A percentile compares a stretch with the other conserved stretches of the same genome.
Conservation (phyloP, 2,329 filamentous ascomycete species). For the Acephala macrosclerotiorum region DNA sequence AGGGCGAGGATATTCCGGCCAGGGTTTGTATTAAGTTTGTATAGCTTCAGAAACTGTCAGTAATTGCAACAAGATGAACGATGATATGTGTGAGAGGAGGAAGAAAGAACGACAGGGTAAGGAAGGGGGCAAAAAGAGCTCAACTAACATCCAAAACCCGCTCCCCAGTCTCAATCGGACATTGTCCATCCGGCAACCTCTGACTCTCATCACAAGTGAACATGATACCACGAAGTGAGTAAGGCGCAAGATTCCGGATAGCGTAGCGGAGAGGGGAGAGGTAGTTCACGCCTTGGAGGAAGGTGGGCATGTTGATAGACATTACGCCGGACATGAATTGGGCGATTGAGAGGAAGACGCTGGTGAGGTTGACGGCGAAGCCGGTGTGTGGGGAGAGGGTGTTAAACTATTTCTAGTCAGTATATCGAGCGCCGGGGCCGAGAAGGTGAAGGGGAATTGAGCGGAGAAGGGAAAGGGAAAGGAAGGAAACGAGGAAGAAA, state of each 20-base stretch:
- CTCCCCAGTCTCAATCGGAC: conserved; percentile 70
- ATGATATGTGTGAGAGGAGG: background rate
- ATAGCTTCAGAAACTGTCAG: background rate
- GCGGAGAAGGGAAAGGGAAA: background rate
- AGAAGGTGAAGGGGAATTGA: too few relatives aligned
- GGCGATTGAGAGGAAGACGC: conserved; percentile 72
- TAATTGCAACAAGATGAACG: background rate
- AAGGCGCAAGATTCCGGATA: conserved; percentile 71
- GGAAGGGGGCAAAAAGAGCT: background rate
- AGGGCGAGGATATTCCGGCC: conserved; percentile 19
- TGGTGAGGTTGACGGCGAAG: conserved; percentile 78
- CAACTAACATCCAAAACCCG: conserved; percentile 60
- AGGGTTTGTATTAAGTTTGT: conserved; percentile 19
- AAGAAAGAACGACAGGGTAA: background rate
- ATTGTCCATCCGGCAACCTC: conserved; percentile 64
- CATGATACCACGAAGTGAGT: conserved; percentile 63
- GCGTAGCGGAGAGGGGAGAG: conserved; percentile 76
- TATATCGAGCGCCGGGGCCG: too few relatives aligned
- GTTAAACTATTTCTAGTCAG: conserved; percentile 61
- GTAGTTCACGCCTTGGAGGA: conserved; percentile 75
- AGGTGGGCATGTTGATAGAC: conserved; percentile 71
- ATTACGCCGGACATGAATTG: conserved; percentile 76
- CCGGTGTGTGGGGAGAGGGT: conserved; percentile 78
- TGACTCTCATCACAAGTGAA: conserved; percentile 72
- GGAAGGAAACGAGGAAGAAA: background rate